Percentiles rank a stretch among this genome's conserved stretches.
These are phyloP conservation scores for Paraleonurus japonicus DNA, from an alignment of 257 asterid genomes.

Conservation along the genomic window DNA sequence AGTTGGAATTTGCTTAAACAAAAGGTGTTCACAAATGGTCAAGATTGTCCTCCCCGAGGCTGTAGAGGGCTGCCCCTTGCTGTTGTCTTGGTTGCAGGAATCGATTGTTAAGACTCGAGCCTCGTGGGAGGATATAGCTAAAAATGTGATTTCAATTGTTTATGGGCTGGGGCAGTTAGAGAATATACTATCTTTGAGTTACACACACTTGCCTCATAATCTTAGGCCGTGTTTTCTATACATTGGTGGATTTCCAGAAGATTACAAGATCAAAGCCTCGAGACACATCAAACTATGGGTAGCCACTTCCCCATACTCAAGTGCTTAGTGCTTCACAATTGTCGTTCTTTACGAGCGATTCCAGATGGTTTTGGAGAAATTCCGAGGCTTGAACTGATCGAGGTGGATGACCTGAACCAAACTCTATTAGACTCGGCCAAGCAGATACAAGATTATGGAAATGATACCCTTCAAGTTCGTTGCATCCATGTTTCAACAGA, in stretches of 20 bases:
- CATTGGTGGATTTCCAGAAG: neutral
- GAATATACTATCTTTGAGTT: constrained; percentile 11
- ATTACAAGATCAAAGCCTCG: neutral
- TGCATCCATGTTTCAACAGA: too few species aligned
- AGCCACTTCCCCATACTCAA: too few species aligned
- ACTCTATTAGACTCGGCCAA: too few species aligned
- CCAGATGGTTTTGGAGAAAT: too few species aligned
- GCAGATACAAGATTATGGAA: too few species aligned
- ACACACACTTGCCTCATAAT: constrained; percentile 8
- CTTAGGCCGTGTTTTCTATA: constrained; percentile 13
- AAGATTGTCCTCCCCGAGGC: constrained; percentile 1
- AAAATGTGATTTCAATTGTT: neutral
- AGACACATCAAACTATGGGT: constrained; percentile 1
- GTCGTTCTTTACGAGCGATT: too few species aligned
- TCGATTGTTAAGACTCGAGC: neutral
- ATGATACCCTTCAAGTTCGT: too few species aligned
- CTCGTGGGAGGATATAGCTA: neutral
- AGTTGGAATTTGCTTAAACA: constrained; percentile 10
- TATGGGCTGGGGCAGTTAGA: neutral
- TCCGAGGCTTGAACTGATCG: too few species aligned
- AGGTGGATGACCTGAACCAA: too few species aligned
- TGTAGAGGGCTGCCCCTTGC: constrained; percentile 24
- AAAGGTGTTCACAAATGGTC: neutral
- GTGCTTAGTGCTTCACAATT: too few species aligned
- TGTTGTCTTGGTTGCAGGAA: constrained; percentile 11